Percentiles rank a stretch among this genome's conserved stretches.
These are phyloP conservation scores for Skeletonema grethae DNA, from an alignment of 108 stramenopile genomes.

Conservation along the genomic window DNA sequence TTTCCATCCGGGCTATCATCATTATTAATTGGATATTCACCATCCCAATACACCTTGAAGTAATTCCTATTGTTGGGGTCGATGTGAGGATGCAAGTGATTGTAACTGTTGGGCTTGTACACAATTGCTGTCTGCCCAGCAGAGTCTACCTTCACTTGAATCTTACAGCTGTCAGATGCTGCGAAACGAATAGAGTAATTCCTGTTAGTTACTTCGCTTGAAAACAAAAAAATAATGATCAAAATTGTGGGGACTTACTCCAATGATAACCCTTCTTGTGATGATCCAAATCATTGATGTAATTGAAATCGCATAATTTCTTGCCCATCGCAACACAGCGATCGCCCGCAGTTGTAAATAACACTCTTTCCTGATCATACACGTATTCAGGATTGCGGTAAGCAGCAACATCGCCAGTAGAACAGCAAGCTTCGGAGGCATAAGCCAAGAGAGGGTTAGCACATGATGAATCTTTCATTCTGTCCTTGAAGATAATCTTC, in stretches of 20 bases:
- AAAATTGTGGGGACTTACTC: slow-evolving; percentile 9
- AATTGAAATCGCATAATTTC: slow-evolving; percentile 29
- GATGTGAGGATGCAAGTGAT: slow-evolving; percentile 18
- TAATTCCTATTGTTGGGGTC: slow-evolving; percentile 22
- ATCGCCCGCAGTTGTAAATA: slow-evolving; percentile 33
- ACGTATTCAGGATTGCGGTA: slow-evolving; percentile 14
- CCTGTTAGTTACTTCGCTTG: not conserved
- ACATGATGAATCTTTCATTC: slow-evolving; percentile 27
- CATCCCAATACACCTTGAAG: slow-evolving; percentile 54
- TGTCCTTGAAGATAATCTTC: slow-evolving; percentile 27
- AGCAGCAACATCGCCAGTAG: slow-evolving; percentile 23
- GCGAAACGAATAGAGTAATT: not conserved
- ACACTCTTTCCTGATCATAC: slow-evolving; percentile 56
- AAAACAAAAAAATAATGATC: not conserved
- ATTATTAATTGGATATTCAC: slow-evolving; percentile 28
- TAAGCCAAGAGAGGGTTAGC: slow-evolving; percentile 33
- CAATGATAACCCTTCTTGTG: slow-evolving; percentile 44
- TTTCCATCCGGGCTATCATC: slow-evolving; percentile 20
- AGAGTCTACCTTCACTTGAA: slow-evolving; percentile 41
- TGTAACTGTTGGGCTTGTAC: slow-evolving; percentile 18
- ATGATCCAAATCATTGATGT: slow-evolving; percentile 8
- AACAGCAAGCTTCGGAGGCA: slow-evolving; percentile 40
- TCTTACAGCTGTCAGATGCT: slow-evolving; percentile 16
- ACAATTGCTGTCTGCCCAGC: slow-evolving; percentile 58
- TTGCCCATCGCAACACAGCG: slow-evolving; percentile 34